These are phyloP conservation scores for Boletus tomentosulus DNA, from an alignment of 768 basidiomycete species.

Conservation along the genomic window DNA sequence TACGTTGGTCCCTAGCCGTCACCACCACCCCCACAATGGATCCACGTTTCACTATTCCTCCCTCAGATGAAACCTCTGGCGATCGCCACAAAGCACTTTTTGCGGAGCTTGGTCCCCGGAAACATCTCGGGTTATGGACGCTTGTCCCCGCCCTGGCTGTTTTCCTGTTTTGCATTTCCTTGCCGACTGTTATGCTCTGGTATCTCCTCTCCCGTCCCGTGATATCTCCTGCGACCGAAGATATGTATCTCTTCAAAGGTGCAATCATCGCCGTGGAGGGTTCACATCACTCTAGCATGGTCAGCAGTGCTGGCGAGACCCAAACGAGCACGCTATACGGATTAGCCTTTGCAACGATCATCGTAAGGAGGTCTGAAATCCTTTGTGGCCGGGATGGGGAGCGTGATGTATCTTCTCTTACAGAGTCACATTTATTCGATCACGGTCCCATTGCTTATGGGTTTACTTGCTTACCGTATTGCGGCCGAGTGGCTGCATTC, in stretches of 20 bases:
- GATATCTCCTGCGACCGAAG: constrained; percentile 1
- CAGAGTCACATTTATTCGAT: neutral
- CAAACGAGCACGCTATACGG: constrained; percentile 1
- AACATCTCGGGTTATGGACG: neutral
- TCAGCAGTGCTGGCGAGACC: neutral
- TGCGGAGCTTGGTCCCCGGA: neutral
- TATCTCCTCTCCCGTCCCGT: neutral
- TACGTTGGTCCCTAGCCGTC: neutral
- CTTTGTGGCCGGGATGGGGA: neutral
- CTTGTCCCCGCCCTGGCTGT: neutral
- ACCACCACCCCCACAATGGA: neutral
- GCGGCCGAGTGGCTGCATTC: neutral
- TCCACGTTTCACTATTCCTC: neutral
- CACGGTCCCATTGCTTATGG: neutral
- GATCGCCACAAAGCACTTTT: neutral
- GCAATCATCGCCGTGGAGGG: constrained; percentile 3
- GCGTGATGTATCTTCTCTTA: neutral
- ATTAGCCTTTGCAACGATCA: constrained; percentile 1
- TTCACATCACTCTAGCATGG: neutral
- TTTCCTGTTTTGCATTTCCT: neutral
- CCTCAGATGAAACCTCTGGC: neutral
- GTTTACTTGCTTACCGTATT: neutral
- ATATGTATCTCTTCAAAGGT: constrained; percentile 1
- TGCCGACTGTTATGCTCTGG: constrained; percentile 1
- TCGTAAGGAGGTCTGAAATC: neutral